A percentile compares a stretch with the other conserved stretches of the same genome.
These are phyloP conservation scores for Quercus parvula DNA, from an alignment of 306 rosid genomes.

Conservation along the genomic window DNA sequence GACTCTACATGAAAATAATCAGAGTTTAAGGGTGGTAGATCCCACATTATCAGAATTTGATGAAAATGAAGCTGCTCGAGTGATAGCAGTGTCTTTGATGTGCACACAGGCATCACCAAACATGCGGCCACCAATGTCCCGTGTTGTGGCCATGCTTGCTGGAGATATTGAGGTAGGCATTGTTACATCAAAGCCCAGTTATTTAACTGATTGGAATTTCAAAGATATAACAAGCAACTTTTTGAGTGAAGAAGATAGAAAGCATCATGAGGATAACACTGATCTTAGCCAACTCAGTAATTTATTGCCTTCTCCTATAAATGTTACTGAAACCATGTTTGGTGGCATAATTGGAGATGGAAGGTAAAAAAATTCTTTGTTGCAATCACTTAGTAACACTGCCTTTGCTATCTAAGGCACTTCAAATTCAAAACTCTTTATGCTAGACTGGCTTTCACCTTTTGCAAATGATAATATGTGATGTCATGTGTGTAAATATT, in stretches of 20 bases:
- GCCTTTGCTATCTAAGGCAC: too few relatives aligned
- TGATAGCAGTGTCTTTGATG: conserved; percentile 48
- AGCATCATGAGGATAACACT: conserved; percentile 16
- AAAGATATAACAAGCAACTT: conserved; percentile 33
- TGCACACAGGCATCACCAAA: conserved; percentile 67
- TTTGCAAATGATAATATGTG: too few relatives aligned
- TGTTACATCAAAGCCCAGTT: conserved; percentile 52
- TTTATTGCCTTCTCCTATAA: conserved; percentile 14
- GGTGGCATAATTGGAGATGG: too few relatives aligned
- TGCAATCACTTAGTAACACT: too few relatives aligned
- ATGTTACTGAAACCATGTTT: background rate
- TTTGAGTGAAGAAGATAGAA: conserved; percentile 5
- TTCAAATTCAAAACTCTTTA: too few relatives aligned
- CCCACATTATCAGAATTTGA: conserved; percentile 35
- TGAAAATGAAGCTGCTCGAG: conserved; percentile 39
- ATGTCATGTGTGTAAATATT: too few relatives aligned
- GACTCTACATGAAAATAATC: conserved; percentile 51
- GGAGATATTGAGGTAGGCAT: conserved; percentile 54
- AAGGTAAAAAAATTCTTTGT: too few relatives aligned
- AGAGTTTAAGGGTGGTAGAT: conserved; percentile 41
- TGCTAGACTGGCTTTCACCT: too few relatives aligned
- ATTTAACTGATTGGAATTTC: conserved; percentile 61
- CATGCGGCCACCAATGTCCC: conserved; percentile 65
- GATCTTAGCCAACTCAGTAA: conserved; percentile 32
- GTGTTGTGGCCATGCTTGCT: conserved; percentile 67